phyloP scores from a whole-genome alignment of 306 rosid species.

The Alnus glutinosa region DNA sequence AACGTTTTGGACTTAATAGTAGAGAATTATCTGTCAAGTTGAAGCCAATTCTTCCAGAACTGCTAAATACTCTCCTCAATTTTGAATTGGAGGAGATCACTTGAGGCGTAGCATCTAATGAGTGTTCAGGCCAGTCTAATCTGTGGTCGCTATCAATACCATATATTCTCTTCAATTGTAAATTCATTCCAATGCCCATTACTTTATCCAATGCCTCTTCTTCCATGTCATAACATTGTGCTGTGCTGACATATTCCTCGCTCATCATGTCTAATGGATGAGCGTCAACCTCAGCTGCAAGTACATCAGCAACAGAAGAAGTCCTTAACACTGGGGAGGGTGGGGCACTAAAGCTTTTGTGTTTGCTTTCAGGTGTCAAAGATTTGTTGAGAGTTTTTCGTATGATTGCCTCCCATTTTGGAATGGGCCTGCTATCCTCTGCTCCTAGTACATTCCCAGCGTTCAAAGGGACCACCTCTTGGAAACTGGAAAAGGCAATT shows the following conservation, averaged over 20 bases:
- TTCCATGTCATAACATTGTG: constrained; percentile 36
- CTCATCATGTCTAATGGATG: constrained; percentile 49
- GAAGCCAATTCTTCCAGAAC: constrained; percentile 75
- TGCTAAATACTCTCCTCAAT: constrained; percentile 76
- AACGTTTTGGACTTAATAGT: constrained; percentile 22
- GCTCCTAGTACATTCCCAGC: constrained; percentile 97
- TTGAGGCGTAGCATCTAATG: constrained; percentile 79
- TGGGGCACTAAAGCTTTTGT: constrained; percentile 85
- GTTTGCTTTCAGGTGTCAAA: constrained; percentile 57
- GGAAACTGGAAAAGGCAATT: constrained; percentile 55
- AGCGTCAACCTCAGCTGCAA: constrained; percentile 54
- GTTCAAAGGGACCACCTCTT: constrained; percentile 92
- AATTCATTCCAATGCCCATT: constrained; percentile 42
- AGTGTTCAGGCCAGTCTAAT: constrained; percentile 88
- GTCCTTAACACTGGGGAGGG: constrained; percentile 85
- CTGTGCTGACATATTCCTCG: constrained; percentile 34
- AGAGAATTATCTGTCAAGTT: constrained; percentile 45
- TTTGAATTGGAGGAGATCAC: constrained; percentile 61
- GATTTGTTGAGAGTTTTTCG: constrained; percentile 78
- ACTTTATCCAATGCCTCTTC: constrained; percentile 41
- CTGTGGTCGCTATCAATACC: constrained; percentile 54
- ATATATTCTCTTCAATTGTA: constrained; percentile 58
- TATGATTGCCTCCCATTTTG: constrained; percentile 92
- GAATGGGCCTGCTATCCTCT: constrained; percentile 75
- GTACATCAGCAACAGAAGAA: constrained; percentile 72